These are phyloP conservation scores for Naematelia aurantialba DNA, from an alignment of 768 basidiomycete genomes.

Conservation along the genomic window DNA sequence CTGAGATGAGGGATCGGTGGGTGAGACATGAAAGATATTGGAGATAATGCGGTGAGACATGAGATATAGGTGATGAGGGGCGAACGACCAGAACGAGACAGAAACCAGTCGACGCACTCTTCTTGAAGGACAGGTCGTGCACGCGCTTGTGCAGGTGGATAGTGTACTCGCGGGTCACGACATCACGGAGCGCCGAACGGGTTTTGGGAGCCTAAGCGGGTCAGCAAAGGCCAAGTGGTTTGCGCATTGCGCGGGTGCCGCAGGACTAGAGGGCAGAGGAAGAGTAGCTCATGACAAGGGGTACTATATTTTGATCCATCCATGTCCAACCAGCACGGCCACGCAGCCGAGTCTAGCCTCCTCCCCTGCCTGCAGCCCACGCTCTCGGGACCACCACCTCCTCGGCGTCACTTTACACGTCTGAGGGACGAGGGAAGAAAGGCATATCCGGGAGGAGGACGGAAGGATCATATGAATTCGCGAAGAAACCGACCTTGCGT, in stretches of 20 bases:
- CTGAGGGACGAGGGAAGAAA: not conserved
- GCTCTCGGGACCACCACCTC: no score
- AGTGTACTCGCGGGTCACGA: slow-evolving; percentile 98
- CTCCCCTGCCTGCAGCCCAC: no score
- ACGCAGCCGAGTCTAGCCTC: no score
- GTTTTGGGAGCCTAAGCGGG: slow-evolving; percentile 59
- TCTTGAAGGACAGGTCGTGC: slow-evolving; percentile 91
- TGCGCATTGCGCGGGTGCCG: not conserved
- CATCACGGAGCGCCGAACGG: slow-evolving; percentile 94
- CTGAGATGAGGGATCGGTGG: no score
- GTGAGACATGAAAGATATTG: not conserved
- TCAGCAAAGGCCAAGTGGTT: not conserved
- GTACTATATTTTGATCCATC: no score
- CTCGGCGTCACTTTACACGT: no score
- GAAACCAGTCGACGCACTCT: slow-evolving; percentile 64
- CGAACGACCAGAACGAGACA: not conserved
- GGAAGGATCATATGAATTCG: not conserved
- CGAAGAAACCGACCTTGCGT: not conserved
- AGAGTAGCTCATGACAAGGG: not conserved
- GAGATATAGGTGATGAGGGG: not conserved
- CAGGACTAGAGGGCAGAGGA: not conserved
- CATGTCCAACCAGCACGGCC: no score
- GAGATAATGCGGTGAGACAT: not conserved
- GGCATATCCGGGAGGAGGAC: not conserved
- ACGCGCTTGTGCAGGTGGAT: slow-evolving; percentile 95